These are phyloP conservation scores for Fusarium staphyleae DNA, from an alignment of 2,329 filamentous ascomycete species.

Conservation along the genomic window DNA sequence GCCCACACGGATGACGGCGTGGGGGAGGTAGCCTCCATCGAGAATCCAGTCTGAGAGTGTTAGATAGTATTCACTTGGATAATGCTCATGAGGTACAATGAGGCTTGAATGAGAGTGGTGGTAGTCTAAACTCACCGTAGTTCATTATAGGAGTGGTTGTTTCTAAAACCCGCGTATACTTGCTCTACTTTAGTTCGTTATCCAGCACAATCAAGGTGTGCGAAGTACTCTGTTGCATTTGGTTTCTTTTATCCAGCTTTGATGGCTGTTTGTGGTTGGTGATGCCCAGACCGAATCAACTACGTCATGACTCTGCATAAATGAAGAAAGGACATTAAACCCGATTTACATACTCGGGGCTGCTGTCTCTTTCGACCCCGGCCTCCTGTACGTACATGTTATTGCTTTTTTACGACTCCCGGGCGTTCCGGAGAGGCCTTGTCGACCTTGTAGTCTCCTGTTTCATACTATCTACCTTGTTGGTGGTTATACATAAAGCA, in stretches of 20 bases:
- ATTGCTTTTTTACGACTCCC: neutral
- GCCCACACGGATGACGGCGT: constrained; percentile 67
- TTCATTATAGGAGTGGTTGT: constrained; percentile 15
- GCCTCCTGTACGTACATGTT: too few species aligned
- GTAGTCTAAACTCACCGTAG: constrained; percentile 13
- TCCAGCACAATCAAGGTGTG: neutral
- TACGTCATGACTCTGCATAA: neutral
- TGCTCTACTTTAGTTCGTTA: neutral
- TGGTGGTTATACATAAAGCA: neutral
- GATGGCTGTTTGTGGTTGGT: neutral
- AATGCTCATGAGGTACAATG: too few species aligned
- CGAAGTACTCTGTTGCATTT: neutral
- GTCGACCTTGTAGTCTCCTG: neutral
- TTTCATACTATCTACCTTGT: constrained; percentile 2
- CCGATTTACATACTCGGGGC: neutral
- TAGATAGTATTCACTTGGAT: neutral
- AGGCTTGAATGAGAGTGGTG: neutral
- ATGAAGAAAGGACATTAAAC: neutral
- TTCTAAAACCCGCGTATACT: neutral
- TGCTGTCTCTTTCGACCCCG: too few species aligned
- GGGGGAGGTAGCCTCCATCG: constrained; percentile 70
- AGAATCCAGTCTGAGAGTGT: constrained; percentile 60
- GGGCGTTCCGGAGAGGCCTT: neutral
- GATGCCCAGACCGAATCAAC: constrained; percentile 9
- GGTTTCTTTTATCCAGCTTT: neutral